These are phyloP conservation scores for Oryza australiensis DNA, from an alignment of 176 grass and related monocot genomes.

Conservation along the genomic window DNA sequence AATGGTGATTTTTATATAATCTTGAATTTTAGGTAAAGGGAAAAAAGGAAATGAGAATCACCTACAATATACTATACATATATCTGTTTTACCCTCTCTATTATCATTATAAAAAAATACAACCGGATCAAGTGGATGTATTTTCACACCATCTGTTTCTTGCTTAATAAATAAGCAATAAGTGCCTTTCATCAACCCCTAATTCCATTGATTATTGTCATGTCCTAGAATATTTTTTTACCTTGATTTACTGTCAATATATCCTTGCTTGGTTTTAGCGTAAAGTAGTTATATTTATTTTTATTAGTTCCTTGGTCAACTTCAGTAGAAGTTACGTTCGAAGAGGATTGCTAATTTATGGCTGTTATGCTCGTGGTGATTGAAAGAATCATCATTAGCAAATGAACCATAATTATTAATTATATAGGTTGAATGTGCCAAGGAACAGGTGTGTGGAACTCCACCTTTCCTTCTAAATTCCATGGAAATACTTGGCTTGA, in stretches of 20 bases:
- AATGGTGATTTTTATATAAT: neutral
- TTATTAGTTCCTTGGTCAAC: conserved; percentile 11
- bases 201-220: neutral
- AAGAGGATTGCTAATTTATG: conserved; percentile 24
- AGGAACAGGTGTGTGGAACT: neutral
- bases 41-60: neutral
- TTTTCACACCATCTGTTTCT: neutral
- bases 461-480: neutral
- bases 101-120: conserved; percentile 5
- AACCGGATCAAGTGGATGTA: neutral
- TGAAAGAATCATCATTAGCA: conserved; percentile 30
- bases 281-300: neutral
- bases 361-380: conserved; percentile 32
- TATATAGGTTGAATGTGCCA: neutral
- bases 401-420: neutral
- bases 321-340: neutral
- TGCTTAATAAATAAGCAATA: conserved; percentile 5
- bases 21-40: conserved; percentile 1
- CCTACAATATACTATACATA: neutral
- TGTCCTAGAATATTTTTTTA: neutral
- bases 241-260: conserved; percentile 33
- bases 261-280: neutral
- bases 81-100: neutral
- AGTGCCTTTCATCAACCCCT: neutral
- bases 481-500: neutral